Evolutionary conservation across 495 filamentous ascomycete genomes (phyloP).

Genomic region (Filosporella fistucella): DNA sequence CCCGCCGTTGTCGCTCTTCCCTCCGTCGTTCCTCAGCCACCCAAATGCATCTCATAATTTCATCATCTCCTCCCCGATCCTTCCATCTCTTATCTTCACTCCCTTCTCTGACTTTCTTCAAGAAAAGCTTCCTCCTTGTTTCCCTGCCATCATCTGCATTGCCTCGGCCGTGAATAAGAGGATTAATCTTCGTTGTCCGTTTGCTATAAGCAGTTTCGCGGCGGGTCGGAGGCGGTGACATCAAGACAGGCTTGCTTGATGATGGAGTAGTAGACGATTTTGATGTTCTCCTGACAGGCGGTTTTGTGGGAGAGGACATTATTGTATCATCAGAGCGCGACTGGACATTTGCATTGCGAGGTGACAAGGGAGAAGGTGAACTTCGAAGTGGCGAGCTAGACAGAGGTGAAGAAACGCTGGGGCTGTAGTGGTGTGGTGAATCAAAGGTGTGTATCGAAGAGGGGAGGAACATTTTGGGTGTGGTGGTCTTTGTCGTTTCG

Average conservation of each 20-base stretch:
- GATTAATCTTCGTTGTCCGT: constrained; percentile 30
- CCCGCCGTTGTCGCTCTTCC: constrained; percentile 7
- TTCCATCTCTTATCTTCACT: constrained; percentile 63
- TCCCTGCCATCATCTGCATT: constrained; percentile 42
- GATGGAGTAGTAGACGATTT: neutral
- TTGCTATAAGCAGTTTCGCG: constrained; percentile 15
- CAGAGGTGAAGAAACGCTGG: constrained; percentile 16
- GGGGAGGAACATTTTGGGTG: constrained; percentile 17
- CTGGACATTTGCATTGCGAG: constrained; percentile 12
- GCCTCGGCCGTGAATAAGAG: constrained; percentile 24
- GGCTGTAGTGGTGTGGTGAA: constrained; percentile 8
- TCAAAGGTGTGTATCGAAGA: constrained; percentile 1
- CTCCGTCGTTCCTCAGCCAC: constrained; percentile 17
- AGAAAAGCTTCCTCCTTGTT: constrained; percentile 58
- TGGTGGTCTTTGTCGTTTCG: neutral
- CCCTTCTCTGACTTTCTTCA: constrained; percentile 70
- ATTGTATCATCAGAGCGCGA: neutral
- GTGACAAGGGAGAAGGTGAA: constrained; percentile 8
- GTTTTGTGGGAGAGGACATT: constrained; percentile 5
- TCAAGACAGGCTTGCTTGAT: neutral
- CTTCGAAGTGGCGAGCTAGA: constrained; percentile 17
- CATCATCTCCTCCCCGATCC: constrained; percentile 64
- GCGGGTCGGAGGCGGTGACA: constrained; percentile 1
- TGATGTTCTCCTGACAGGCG: neutral
- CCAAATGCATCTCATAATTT: constrained; percentile 31